A percentile compares a stretch with the other conserved stretches of the same genome.
Conservation (phyloP, 495 filamentous ascomycete species). For the Bathelium albidoporum region DNA sequence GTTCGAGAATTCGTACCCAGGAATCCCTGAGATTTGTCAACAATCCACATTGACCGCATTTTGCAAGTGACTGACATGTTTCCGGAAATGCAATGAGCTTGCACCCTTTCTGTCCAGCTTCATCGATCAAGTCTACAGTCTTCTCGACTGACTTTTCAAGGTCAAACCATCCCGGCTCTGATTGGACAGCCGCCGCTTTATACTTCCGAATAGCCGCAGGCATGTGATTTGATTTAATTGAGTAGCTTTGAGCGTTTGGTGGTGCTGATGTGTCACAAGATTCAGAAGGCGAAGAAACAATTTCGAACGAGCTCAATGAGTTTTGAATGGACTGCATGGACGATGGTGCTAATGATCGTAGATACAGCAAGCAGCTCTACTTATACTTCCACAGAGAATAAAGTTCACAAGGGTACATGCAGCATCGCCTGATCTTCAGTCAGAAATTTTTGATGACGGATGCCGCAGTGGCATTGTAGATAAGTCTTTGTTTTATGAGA, state of each 20-base stretch:
- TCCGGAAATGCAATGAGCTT: slow-evolving; percentile 47
- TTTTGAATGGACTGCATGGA: slow-evolving; percentile 1
- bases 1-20: slow-evolving; percentile 49
- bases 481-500: not conserved
- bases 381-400: not conserved
- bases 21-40: slow-evolving; percentile 39
- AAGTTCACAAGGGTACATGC: not conserved
- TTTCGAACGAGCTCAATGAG: slow-evolving; percentile 2
- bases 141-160: slow-evolving; percentile 40
- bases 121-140: slow-evolving; percentile 40
- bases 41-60: not conserved
- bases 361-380: not conserved
- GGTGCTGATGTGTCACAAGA: not conserved
- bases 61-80: slow-evolving; percentile 27
- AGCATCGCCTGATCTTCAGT: not conserved
- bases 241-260: not conserved
- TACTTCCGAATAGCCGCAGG: not conserved
- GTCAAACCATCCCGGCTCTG: slow-evolving; percentile 46
- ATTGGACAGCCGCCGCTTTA: not conserved
- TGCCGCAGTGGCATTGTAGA: not conserved
- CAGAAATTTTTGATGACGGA: not conserved
- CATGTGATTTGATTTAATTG: not conserved
- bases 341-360: not conserved
- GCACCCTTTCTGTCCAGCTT: slow-evolving; percentile 42
- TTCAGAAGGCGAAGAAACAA: not conserved